Conservation (phyloP, 805 yeast genomes). For the Brettanomyces naardenensis region DNA sequence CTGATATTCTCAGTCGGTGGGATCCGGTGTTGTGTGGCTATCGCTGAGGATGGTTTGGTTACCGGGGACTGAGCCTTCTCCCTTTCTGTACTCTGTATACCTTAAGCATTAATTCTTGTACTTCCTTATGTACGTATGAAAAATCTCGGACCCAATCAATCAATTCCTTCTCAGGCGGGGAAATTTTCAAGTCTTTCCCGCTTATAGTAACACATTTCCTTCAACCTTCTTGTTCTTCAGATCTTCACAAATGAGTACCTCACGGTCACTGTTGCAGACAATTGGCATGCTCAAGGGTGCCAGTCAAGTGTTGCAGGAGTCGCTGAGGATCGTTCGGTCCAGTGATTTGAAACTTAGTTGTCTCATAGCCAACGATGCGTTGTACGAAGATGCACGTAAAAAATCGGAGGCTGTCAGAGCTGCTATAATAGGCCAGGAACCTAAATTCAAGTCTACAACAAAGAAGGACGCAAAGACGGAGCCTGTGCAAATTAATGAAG, state of each 20-base stretch:
- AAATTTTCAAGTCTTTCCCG: too few species aligned
- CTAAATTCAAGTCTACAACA: background rate
- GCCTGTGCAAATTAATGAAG: background rate
- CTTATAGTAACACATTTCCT: too few species aligned
- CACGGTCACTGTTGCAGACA: constrained; percentile 19
- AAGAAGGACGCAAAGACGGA: background rate
- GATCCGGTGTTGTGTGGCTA: too few species aligned
- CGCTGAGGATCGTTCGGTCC: constrained; percentile 8
- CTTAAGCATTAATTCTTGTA: too few species aligned
- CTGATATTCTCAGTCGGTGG: too few species aligned
- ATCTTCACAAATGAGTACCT: constrained; percentile 13
- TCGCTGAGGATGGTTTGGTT: too few species aligned
- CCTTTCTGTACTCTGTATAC: too few species aligned
- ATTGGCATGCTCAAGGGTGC: constrained; percentile 21
- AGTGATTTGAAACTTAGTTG: constrained; percentile 17
- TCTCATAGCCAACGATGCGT: constrained; percentile 17
- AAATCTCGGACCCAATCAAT: too few species aligned
- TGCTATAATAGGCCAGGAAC: background rate
- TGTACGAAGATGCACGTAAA: constrained; percentile 10
- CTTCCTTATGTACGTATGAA: too few species aligned
- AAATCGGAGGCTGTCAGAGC: constrained; percentile 1
- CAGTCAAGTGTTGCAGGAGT: constrained; percentile 19
- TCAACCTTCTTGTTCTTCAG: too few species aligned
- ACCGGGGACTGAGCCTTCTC: too few species aligned
- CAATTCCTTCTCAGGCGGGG: too few species aligned